Percentiles rank a stretch among this genome's conserved stretches.
Conservation (phyloP, 164 flowering plant species). For the Pachysandra terminalis region DNA sequence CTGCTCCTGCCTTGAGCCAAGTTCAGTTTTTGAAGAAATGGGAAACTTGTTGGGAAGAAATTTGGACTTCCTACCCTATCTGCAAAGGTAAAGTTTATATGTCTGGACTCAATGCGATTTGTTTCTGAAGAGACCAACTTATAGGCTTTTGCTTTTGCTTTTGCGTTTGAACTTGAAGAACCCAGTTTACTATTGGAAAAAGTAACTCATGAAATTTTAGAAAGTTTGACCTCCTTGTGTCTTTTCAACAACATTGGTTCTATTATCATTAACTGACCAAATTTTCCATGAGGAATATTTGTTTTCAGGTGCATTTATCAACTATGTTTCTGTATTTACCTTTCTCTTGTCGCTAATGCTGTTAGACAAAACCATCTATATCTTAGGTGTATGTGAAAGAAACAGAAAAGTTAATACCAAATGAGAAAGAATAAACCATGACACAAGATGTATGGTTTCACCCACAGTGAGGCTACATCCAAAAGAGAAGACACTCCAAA, state of each 20-base stretch:
- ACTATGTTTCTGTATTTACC: no score
- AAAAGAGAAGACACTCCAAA: no score
- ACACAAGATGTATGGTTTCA: no score
- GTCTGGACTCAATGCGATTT: not conserved
- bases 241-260: not conserved
- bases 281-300: not conserved
- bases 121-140: not conserved
- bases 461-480: no score
- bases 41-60: constrained; percentile 57
- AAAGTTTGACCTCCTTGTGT: not conserved
- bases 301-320: not conserved
- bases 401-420: no score
- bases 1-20: constrained; percentile 86
- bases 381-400: no score
- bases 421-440: no score
- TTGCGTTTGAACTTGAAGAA: not conserved
- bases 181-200: no score
- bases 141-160: not conserved
- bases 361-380: not conserved
- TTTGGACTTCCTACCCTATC: constrained; percentile 62
- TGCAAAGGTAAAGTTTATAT: constrained; percentile 41
- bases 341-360: not conserved
- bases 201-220: not conserved
- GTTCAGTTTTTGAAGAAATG: constrained; percentile 85
- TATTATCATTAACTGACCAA: not conserved